phyloP scores from a whole-genome alignment of 2,329 filamentous ascomycete genomes.

The Raffaelea albimanens region DNA sequence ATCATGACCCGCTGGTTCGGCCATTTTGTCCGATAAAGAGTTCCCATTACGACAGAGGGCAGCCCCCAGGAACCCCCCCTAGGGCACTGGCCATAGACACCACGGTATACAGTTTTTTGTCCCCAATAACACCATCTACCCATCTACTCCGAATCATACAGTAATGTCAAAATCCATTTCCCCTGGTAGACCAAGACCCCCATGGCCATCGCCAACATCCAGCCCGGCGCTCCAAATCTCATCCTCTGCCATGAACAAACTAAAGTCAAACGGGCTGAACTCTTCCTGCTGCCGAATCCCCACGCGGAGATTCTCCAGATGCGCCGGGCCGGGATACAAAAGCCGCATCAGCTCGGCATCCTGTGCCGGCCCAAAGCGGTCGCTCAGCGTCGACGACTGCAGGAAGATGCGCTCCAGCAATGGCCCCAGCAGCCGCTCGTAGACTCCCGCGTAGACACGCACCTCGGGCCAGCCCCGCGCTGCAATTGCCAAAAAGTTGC shows the following conservation, averaged over 20 bases:
- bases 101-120: too few relatives aligned
- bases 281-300: conserved; percentile 5
- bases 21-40: neutral
- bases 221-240: conserved; percentile 4
- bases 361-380: conserved; percentile 9
- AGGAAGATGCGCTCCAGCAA: conserved; percentile 21
- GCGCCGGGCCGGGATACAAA: conserved; percentile 11
- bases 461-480: conserved; percentile 23
- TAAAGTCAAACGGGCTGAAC: conserved; percentile 9
- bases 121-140: too few relatives aligned
- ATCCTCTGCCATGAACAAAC: conserved; percentile 8
- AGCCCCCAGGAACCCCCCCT: too few relatives aligned
- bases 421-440: conserved; percentile 17
- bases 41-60: too few relatives aligned
- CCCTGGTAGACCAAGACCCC: neutral
- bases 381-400: neutral
- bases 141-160: neutral
- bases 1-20: neutral
- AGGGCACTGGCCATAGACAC: too few relatives aligned
- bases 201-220: conserved; percentile 28
- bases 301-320: conserved; percentile 8
- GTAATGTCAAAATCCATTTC: neutral
- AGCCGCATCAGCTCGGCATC: conserved; percentile 13
- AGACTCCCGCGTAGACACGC: conserved; percentile 17
- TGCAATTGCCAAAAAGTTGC: conserved; percentile 20